Conservation (phyloP, 2,329 filamentous ascomycete species). For the Rutstroemia sp. region DNA sequence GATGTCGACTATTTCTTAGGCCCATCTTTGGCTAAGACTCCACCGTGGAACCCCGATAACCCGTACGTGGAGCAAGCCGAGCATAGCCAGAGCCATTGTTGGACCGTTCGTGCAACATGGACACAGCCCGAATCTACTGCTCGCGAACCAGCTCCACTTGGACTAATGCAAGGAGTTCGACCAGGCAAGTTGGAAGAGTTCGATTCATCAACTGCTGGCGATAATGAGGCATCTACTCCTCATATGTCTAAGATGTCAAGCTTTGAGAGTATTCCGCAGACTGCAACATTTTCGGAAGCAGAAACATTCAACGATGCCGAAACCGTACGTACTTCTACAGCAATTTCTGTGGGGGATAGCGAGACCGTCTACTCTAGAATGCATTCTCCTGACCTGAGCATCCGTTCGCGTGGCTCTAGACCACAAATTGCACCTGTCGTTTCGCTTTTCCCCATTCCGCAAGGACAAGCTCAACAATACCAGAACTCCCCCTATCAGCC, state of each 20-base stretch:
- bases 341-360: not conserved
- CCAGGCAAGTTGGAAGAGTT: not conserved
- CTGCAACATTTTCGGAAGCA: constrained; percentile 4
- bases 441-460: not conserved
- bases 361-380: constrained; percentile 3
- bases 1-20: constrained; percentile 50
- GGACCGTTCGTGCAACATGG: constrained; percentile 17
- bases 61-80: constrained; percentile 23
- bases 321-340: not conserved
- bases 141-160: not conserved
- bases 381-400: not conserved
- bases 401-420: not conserved
- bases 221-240: not conserved
- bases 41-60: constrained; percentile 43
- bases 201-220: not conserved
- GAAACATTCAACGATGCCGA: constrained; percentile 2
- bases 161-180: not conserved
- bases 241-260: not conserved
- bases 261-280: constrained; percentile 2
- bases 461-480: not conserved
- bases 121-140: not conserved
- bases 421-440: not conserved
- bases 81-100: constrained; percentile 28
- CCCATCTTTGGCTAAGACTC: constrained; percentile 44
- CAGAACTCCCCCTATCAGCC: not conserved